Evolutionary conservation across 1,284 basidiomycete species (phyloP).

Genomic region (Cryptococcus jaspeensis): DNA sequence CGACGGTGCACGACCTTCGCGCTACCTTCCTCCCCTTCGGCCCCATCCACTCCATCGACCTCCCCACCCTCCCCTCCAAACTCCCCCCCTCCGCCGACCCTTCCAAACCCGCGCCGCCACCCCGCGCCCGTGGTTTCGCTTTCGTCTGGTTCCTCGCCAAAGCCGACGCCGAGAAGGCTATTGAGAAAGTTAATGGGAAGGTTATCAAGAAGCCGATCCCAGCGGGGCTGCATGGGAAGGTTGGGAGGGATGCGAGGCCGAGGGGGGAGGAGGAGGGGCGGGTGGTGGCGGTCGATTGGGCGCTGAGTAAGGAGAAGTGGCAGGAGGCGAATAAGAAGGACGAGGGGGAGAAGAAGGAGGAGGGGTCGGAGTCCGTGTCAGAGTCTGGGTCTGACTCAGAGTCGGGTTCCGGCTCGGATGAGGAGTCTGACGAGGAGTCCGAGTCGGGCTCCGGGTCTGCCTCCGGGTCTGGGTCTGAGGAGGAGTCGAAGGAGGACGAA

Average conservation of each 20-base stretch:
- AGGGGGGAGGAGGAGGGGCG: conserved; percentile 56
- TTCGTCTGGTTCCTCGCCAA: conserved; percentile 92
- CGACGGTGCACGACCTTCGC: conserved; percentile 80
- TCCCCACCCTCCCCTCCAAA: conserved; percentile 60
- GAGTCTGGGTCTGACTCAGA: conserved; percentile 17
- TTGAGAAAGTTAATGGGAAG: conserved; percentile 80
- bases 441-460: no score
- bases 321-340: conserved; percentile 64
- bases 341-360: conserved; percentile 52
- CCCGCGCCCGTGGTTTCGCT: conserved; percentile 78
- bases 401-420: conserved; percentile 23
- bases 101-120: conserved; percentile 43
- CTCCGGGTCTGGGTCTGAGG: conserved; percentile 39
- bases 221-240: no score
- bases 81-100: conserved; percentile 50
- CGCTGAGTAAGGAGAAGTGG: conserved; percentile 90
- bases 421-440: conserved; percentile 48
- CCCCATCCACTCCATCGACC: conserved; percentile 79
- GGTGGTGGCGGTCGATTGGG: conserved; percentile 93
- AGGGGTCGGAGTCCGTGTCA: conserved; percentile 41
- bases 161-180: conserved; percentile 80
- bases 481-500: conserved; percentile 27
- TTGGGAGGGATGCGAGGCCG: no score
- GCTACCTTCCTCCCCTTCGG: conserved; percentile 86
- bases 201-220: conserved; percentile 53